Evolutionary conservation across 208 protist species (phyloP).

Genomic region (Borovskyia barvae): DNA sequence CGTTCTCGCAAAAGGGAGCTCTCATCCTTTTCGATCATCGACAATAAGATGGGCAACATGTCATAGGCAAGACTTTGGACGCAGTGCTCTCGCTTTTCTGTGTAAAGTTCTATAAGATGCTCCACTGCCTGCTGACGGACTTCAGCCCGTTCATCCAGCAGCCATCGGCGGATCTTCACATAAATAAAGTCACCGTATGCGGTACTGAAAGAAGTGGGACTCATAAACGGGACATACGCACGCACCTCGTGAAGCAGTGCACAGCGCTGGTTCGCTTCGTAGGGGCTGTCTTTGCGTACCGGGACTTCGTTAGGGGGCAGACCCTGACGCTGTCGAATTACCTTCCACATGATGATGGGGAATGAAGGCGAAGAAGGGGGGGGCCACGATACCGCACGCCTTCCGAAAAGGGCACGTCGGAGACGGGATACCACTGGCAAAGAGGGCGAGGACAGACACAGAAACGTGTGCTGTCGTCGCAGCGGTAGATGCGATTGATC

Average conservation of each 20-base stretch:
- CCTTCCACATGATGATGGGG: slow-evolving; percentile 61
- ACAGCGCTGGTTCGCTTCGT: slow-evolving; percentile 54
- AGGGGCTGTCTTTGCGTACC: slow-evolving; percentile 5
- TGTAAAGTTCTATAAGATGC: slow-evolving; percentile 69
- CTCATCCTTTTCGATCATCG: slow-evolving; percentile 55
- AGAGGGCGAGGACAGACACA: background rate
- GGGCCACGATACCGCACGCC: too few relatives aligned
- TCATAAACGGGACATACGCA: slow-evolving; percentile 47
- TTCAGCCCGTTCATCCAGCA: slow-evolving; percentile 48
- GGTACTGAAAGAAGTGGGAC: slow-evolving; percentile 61
- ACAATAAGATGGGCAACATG: slow-evolving; percentile 58
- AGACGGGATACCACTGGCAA: too few relatives aligned
- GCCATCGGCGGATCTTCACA: slow-evolving; percentile 70
- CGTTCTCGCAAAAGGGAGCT: slow-evolving; percentile 58
- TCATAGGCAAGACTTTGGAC: slow-evolving; percentile 49
- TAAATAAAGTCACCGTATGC: slow-evolving; percentile 66
- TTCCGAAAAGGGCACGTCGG: too few relatives aligned
- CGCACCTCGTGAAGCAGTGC: slow-evolving; percentile 77
- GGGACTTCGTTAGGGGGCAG: slow-evolving; percentile 27
- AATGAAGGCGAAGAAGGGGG: background rate
- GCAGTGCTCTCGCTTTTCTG: slow-evolving; percentile 63
- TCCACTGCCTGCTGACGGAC: slow-evolving; percentile 64
- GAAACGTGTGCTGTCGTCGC: too few relatives aligned
- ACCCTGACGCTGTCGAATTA: slow-evolving; percentile 68
- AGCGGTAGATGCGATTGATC: too few relatives aligned